phyloP scores from a whole-genome alignment of 108 stramenopile genomes.

The Skeletonema grethae region DNA sequence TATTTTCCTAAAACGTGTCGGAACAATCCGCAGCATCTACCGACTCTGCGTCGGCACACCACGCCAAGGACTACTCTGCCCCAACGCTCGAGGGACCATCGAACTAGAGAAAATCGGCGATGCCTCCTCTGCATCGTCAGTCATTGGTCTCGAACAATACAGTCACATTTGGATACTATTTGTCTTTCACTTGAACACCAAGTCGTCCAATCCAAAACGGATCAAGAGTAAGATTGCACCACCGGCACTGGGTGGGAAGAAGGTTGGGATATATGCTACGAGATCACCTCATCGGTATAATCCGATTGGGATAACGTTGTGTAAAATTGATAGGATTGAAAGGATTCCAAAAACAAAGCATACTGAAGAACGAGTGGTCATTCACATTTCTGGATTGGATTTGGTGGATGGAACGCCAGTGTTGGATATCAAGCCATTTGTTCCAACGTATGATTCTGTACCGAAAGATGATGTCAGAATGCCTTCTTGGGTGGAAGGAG shows the following conservation, averaged over 20 bases:
- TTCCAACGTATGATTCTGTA: conserved; percentile 85
- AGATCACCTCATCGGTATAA: conserved; percentile 97
- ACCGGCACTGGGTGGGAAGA: conserved; percentile 83
- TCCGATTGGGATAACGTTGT: conserved; percentile 92
- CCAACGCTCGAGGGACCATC: conserved; percentile 72
- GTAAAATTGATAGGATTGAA: conserved; percentile 72
- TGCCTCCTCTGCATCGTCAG: conserved; percentile 44
- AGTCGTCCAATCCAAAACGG: conserved; percentile 38
- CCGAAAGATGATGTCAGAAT: conserved; percentile 33
- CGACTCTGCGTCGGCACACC: conserved; percentile 91
- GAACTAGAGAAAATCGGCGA: conserved; percentile 47
- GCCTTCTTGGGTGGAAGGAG: conserved; percentile 75
- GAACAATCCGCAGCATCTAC: conserved; percentile 73
- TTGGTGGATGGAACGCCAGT: conserved; percentile 95
- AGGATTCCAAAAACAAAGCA: conserved; percentile 4
- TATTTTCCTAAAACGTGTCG: conserved; percentile 44
- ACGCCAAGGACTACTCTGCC: conserved; percentile 83
- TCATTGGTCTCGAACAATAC: conserved; percentile 77
- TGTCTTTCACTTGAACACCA: conserved; percentile 97
- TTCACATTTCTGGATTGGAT: conserved; percentile 86
- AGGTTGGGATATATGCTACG: conserved; percentile 94
- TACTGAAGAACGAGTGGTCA: conserved; percentile 15
- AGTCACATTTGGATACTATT: conserved; percentile 96
- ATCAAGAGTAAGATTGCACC: conserved; percentile 86
- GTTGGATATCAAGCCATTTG: conserved; percentile 92